Base-by-base conservation (phyloP, 1,284 basidiomycete genomes). In the Phellinidium pouzarii region DNA sequence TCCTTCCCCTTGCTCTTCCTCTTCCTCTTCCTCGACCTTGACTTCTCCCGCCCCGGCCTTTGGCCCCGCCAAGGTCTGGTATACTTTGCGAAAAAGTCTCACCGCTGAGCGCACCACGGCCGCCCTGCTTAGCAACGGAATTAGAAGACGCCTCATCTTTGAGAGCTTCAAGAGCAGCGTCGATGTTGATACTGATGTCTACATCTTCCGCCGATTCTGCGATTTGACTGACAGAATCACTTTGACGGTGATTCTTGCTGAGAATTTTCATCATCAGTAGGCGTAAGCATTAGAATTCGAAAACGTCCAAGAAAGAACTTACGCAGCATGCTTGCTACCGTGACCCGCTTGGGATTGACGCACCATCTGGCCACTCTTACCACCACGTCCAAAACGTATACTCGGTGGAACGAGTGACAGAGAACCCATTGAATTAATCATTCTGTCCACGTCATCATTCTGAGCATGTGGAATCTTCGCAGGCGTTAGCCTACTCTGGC, bases 361-460 rank as follows among this genome's bases (percentile, higher is more conserved):
- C n/a, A 49, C 48, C 40, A 66, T 60, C 2, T 62, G 63, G n/a
- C 59, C 59, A 19, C 47, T 48, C 44, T 59, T 59, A 9, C 58
- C 80, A 1, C 86, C 86, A 37, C 86, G 72, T 31, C 86, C 86
- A 59, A 89, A 89, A 11, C 81, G 75, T 43, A 88, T 75, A 1
- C 80, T 74, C 2, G 77, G 66, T 1, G 87, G 87, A 3, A 90
- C 77, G 50, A 89, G 75, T 11, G 78, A 72, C n/a, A 89, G 74
- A 1, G 84, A 74, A 48, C 69, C 72, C 68, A 87, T 72, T 0
- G 71, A 69, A 26, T 68, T 65, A 14, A 76, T 62, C 9, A 87
- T 69, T 12, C 64, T 61, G 48, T 81, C 75, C 42, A 78, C 51
- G 44, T 61, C 62, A n/a, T 65, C 66, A 17, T 65, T 61, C 31